Base-by-base conservation (phyloP, 257 asterid genomes). In the Solanum verrucosum region DNA sequence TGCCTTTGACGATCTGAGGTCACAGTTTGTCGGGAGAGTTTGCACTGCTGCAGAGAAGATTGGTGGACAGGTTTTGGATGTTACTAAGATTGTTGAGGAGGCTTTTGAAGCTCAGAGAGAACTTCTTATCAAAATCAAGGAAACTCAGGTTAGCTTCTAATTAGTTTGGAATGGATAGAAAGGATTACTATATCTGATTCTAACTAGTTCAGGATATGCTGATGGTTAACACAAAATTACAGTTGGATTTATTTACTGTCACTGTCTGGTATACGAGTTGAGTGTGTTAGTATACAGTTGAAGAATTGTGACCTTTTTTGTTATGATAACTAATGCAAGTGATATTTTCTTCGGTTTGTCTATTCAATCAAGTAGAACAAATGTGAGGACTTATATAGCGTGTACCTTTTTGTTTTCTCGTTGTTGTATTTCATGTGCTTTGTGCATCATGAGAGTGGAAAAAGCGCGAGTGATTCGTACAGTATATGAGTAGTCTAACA, bases 1-100 rank as follows among this genome's bases (percentile, higher is more conserved):
- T 63, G 99, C 96, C 42, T 96, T 90, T 67, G 98, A 93, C 79
- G 98, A 94, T 92, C 93, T 97, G 90, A 94, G 94, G n/a, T 89
- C 95, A 88, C 91, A 93, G 91, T 92, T 63, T 49, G 97, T 93
- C 7, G 90, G 90, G 63, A 93, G 95, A 92, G 91, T 95, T 70
- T 83, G 84, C 9, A 91, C 81, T 91, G 97, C 96, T 72, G 99
- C 93, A 13, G 97, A 93, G 94, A 94, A 94, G 94, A 96, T 97
- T 74, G 98, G 99, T 29, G 99, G 97, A 85, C 93, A 90, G 89
- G 98, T 97, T 91, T 88, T 92, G 84, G 98, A 96, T 79, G 93
- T 94, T 31, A 93, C 98, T 18, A 96, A 92, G 91, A 56, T 89
- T 72, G 89, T 97, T 40, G 92, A 89, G 16, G 95, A 95, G 81